Base-by-base conservation (phyloP, 2,329 filamentous ascomycete species). In the Graphiopsis chlorocephala region DNA sequence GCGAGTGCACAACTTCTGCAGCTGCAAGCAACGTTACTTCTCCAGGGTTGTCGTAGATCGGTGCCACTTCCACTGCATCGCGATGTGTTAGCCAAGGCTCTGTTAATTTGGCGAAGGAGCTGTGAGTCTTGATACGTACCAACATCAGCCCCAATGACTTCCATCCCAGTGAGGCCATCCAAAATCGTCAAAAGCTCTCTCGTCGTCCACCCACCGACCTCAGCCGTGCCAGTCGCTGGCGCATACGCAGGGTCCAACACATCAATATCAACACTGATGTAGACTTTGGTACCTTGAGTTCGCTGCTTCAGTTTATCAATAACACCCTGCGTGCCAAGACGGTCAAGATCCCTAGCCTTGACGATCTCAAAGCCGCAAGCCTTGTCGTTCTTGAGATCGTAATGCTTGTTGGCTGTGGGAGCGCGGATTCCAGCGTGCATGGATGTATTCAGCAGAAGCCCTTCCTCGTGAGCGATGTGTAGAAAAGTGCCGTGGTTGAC, bases 361-460 rank as follows among this genome's bases (percentile, higher is more conserved):
- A 88, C 72, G 58, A 84, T 83, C 4, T 81, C 77, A 68, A 88
- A 89, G 1, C 86, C 86, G 68, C 86, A 88, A 12, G 82, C 80
- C 48, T 80, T 71, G 71, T 88, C 86, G 69, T 88, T 86, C 15
- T 79, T 76, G 38, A 86, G 66, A 70, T 88, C 86, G 60, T 74
- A 74, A 65, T 82, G 82, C 23, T 75, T 78, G 14, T 82, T 79
- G 10, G 76, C 69, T 1, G 87, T 72, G 0, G 85, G 85, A 0
- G 82, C 85, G 45, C 86, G 80, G 66, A 88, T 87, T 0, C 86
- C 86, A n/a, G 84, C 86, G 72, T 88, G 86, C 20, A 88, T 82
- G 0, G 84, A 87, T 1, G 80, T 82, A 68, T 87, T 86, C 28
- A 78, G 77, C 64, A 88, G 83, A 52, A 88, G 75, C 0, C 84